Conservation (phyloP, 2,329 filamentous ascomycete genomes). For the Talaromyces rugulosus region DNA sequence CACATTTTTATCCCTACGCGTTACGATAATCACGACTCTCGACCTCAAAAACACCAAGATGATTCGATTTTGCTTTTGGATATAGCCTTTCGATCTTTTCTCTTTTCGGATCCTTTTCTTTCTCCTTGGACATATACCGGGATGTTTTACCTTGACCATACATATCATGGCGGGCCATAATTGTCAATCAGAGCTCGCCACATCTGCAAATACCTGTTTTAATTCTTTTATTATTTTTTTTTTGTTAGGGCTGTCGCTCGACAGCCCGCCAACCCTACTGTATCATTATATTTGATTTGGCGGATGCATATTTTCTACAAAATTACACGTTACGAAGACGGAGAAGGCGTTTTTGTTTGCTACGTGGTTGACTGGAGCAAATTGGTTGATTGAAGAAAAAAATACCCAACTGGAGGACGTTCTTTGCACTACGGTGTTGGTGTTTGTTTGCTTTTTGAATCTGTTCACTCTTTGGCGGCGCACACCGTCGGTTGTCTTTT, state of each 20-base stretch:
- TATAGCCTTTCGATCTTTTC: background rate
- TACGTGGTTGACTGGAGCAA: conserved; percentile 11
- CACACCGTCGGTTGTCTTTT: conserved; percentile 12
- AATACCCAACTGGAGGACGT: conserved; percentile 18
- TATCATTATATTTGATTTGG: conserved; percentile 10
- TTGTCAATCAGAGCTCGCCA: conserved; percentile 2
- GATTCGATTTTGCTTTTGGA: conserved; percentile 1
- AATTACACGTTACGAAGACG: conserved; percentile 13
- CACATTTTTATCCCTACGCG: background rate
- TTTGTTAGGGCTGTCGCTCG: background rate
- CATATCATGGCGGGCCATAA: conserved; percentile 5
- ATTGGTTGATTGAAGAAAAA: conserved; percentile 15
- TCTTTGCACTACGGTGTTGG: conserved; percentile 12
- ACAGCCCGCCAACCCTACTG: background rate
- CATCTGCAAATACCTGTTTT: conserved; percentile 12
- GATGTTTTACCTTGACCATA: conserved; percentile 1
- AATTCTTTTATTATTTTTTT: background rate
- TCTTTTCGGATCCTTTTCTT: background rate
- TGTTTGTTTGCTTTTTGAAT: background rate
- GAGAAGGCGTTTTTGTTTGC: conserved; percentile 10
- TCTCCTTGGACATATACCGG: conserved; percentile 6
- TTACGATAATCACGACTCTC: conserved; percentile 11
- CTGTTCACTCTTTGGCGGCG: conserved; percentile 11
- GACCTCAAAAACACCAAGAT: background rate
- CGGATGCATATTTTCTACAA: conserved; percentile 6